A percentile compares a stretch with the other conserved stretches of the same genome.
These are phyloP conservation scores for Ophiosphaerella herpotricha DNA, from an alignment of 2,329 filamentous ascomycete species.

Conservation along the genomic window DNA sequence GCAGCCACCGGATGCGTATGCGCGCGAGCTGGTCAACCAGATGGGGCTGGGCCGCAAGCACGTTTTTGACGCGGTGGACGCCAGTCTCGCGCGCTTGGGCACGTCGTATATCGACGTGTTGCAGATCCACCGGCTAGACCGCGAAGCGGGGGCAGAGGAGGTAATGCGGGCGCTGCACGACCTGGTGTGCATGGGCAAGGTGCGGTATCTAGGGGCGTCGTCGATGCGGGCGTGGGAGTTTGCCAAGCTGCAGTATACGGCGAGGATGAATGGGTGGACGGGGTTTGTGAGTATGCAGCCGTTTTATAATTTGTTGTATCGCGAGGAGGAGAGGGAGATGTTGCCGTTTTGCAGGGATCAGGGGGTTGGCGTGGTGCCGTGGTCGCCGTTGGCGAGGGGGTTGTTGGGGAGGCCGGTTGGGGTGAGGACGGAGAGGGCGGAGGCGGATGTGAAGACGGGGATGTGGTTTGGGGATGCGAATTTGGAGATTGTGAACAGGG, in stretches of 20 bases:
- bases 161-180: conserved; percentile 31
- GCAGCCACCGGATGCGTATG: conserved; percentile 4
- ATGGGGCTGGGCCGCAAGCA: conserved; percentile 37
- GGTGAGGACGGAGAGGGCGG: background rate
- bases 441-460: conserved; percentile 7
- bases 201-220: conserved; percentile 30
- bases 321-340: conserved; percentile 51
- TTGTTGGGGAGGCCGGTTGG: conserved; percentile 44
- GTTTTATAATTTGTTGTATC: conserved; percentile 50
- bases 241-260: conserved; percentile 48
- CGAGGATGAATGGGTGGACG: conserved; percentile 48
- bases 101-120: too few species aligned
- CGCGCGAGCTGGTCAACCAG: conserved; percentile 36
- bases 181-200: conserved; percentile 25
- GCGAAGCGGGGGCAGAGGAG: conserved; percentile 16
- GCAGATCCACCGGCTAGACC: conserved; percentile 27
- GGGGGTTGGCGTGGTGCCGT: conserved; percentile 34
- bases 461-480: conserved; percentile 48
- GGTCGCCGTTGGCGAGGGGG: conserved; percentile 39
- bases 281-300: conserved; percentile 52
- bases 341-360: conserved; percentile 19
- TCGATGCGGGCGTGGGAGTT: conserved; percentile 46
- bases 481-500: conserved; percentile 54
- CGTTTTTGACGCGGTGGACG: too few species aligned
- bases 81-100: too few species aligned